Base-by-base conservation (phyloP, 129 eudicot genomes). In the Centella asiatica region DNA sequence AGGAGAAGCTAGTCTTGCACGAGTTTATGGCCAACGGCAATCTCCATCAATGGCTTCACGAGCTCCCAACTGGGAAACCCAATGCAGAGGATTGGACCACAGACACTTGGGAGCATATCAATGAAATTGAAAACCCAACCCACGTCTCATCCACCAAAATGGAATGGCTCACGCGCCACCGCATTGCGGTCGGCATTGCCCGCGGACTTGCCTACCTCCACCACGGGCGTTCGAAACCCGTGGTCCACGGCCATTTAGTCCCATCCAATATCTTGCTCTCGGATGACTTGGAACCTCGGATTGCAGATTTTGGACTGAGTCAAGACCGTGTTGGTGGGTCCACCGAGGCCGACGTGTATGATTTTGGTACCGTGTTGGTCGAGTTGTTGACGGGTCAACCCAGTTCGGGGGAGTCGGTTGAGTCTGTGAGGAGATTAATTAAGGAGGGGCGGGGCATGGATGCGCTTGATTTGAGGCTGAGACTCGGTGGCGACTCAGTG, bases 181-280 rank as follows among this genome's bases (percentile, higher is more conserved):
- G 84, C 42, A 87, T 93, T 6, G 96, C 99, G 0, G 81, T 93
- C 9, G 96, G 99, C 14, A 79, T 87, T 37, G 99, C 99, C 4
- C 96, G 96, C 24, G 99, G 96, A 14, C 79, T 93, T 4, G 99
- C 99, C 14, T 93, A 81, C 62, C 96, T 93, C 65, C 99, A 93
- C 78, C 99, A 93, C 23, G 96, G 88, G 23, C 82, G 69, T 53
- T 84, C 99, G 15, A 70, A 68, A 37, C 92, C 99, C 0, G 61
- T 85, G 49, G 94, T 85, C 27, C 99, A 93, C 36, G 96, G 92
- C 45, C 95, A 93, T 66, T 73, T 93, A 7, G 86, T 79, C 0
- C 79, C 88, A 22, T 82, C 96, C 64, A 93, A 85, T 72, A 77
- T 93, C 65, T 76, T 87, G 17, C 59, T 93, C 28, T 71, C 84